Base-by-base conservation (phyloP, 1,284 basidiomycete species). In the Naganishia sp. region DNA sequence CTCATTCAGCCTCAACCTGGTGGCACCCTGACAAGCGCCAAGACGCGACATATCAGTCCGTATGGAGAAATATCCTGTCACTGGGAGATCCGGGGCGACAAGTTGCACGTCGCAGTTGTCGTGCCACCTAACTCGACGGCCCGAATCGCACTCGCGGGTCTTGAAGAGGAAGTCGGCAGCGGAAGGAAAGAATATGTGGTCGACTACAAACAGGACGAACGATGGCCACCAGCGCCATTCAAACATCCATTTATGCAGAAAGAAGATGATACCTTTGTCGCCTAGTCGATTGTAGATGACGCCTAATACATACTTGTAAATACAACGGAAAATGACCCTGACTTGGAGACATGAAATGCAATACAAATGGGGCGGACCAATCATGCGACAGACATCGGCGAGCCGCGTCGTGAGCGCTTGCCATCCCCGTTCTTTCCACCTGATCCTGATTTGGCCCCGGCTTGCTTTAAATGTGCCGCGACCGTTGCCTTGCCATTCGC, bases 1-100 rank as follows among this genome's bases (percentile, higher is more conserved):
- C 49, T 72, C 4, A 65, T 79, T 63, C 54, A 67, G 25, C 77
- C 78, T 18, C 71, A 68, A 21, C 77, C 77, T 0, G 78, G 78
- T 0, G 77, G 77, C 0, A 76, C 75, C 0, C 42, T 79, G 49
- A 77, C 74, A 2, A 63, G 52, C 15, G 74, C 75, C 6, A 54
- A 57, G 18, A 69, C 71, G 0, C 31, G 44, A 10, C 66, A 68
- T 33, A 18, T 60, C 28, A 45, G 55, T 15, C 66, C 66, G 5
- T 68, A 65, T 28, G 66, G 66, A 6, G 46, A 53, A 39, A 59
- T 68, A 7, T 44, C 28, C 13, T 68, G 66, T 44, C 25, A 61
- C 0, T 76, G 75, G 76, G 50, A 53, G 21, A 65, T 76, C n/a
- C 43, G 55, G 18, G 67, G 50, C 6, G 60, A 48, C 5, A 69